Percentiles rank a stretch among this genome's conserved stretches.
Conservation (phyloP, 2,329 filamentous ascomycete genomes). For the Anthostomella pinea region DNA sequence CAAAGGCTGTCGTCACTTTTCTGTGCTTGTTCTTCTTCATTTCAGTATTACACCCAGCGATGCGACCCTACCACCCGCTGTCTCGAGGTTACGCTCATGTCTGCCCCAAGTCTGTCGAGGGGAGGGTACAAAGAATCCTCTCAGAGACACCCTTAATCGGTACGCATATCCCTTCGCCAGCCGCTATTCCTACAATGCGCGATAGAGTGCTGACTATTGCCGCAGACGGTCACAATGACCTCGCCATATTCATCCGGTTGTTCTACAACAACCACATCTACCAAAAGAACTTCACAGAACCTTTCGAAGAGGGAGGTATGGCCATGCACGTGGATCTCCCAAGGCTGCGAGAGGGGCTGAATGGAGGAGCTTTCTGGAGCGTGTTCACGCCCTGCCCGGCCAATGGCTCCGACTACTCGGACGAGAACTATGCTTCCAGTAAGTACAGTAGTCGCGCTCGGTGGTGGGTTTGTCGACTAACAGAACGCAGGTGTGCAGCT, state of each 20-base stretch:
- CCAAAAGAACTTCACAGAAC: constrained; percentile 65
- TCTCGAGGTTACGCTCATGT: constrained; percentile 23
- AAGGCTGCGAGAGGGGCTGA: constrained; percentile 65
- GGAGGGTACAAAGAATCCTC: constrained; percentile 46
- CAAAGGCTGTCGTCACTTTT: constrained; percentile 17
- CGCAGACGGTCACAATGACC: constrained; percentile 84
- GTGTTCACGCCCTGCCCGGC: constrained; percentile 76
- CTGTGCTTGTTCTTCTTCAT: constrained; percentile 21
- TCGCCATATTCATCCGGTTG: constrained; percentile 69
- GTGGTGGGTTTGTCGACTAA: constrained; percentile 7
- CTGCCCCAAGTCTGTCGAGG: constrained; percentile 37
- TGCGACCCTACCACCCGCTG: constrained; percentile 21
- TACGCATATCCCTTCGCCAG: too few species aligned
- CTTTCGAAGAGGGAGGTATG: constrained; percentile 70
- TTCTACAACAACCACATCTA: constrained; percentile 77
- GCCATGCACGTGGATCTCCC: constrained; percentile 74
- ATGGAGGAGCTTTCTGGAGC: constrained; percentile 91
- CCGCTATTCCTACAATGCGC: neutral
- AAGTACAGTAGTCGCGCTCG: too few species aligned
- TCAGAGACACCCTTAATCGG: constrained; percentile 48
- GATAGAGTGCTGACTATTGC: constrained; percentile 15
- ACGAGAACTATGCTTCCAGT: constrained; percentile 68
- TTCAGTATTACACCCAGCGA: constrained; percentile 23
- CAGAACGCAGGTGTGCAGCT: constrained; percentile 58
- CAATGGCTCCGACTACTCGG: constrained; percentile 70